Evolutionary conservation across 805 yeast species (phyloP).

Genomic region (Ascoidea asiatica): DNA sequence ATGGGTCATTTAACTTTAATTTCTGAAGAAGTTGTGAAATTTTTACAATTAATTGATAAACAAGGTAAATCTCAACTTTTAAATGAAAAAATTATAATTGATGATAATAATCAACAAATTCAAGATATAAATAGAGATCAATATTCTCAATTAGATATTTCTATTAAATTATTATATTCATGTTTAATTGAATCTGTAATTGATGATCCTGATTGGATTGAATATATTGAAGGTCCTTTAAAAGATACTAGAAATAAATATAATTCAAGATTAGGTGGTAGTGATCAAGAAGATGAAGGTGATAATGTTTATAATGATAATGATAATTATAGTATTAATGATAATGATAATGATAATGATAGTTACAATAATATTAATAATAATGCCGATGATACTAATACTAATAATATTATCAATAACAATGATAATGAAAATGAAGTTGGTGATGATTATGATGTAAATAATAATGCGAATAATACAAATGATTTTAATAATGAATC

Average conservation of each 20-base stretch:
- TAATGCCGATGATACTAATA: conserved; percentile 17
- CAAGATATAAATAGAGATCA: conserved; percentile 2
- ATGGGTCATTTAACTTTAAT: conserved; percentile 95
- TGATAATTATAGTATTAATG: conserved; percentile 12
- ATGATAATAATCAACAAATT: too few species aligned
- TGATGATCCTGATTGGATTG: conserved; percentile 53
- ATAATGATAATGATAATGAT: conserved; percentile 17
- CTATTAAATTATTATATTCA: conserved; percentile 7
- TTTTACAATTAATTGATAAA: conserved; percentile 31
- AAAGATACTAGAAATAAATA: conserved; percentile 88
- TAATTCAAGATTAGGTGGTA: conserved; percentile 88
- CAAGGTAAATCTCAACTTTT: conserved; percentile 10
- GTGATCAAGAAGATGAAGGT: conserved; percentile 33
- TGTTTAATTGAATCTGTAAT: conserved; percentile 16
- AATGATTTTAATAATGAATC: conserved; percentile 7
- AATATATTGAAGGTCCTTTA: conserved; percentile 69
- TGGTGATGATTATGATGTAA: conserved; percentile 11
- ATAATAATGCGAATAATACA: conserved; percentile 13
- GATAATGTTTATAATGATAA: conserved; percentile 12
- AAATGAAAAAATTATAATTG: conserved; percentile 17
- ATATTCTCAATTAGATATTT: neutral
- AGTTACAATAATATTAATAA: conserved; percentile 13
- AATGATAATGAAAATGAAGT: conserved; percentile 14
- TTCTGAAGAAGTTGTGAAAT: conserved; percentile 92
- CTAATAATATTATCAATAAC: conserved; percentile 15